These are phyloP conservation scores for Neoboletus brunneissimus DNA, from an alignment of 768 basidiomycete genomes.

Conservation along the genomic window DNA sequence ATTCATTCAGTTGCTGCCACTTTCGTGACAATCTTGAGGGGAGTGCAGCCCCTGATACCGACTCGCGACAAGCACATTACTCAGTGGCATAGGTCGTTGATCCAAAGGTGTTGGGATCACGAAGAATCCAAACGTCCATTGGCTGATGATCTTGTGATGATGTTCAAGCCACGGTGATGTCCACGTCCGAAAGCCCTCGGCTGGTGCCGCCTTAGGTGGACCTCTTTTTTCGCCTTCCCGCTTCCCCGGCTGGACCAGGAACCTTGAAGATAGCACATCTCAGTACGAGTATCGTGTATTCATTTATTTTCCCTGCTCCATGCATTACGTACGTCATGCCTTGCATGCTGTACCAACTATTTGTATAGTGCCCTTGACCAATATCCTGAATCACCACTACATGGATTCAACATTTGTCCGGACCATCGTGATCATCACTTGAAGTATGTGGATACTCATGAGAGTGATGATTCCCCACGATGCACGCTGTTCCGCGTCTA, in stretches of 20 bases:
- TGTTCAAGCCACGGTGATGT: background rate
- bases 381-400: background rate
- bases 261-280: background rate
- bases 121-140: slow-evolving; percentile 18
- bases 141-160: slow-evolving; percentile 5
- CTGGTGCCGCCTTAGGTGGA: too few relatives aligned
- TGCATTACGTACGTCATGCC: background rate
- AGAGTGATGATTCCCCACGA: background rate
- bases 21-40: background rate
- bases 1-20: background rate
- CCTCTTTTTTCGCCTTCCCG: background rate
- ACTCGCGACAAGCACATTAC: background rate
- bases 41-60: slow-evolving; percentile 15
- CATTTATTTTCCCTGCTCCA: background rate
- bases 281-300: background rate
- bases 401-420: background rate
- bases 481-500: background rate
- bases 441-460: background rate
- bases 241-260: background rate
- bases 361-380: too few relatives aligned
- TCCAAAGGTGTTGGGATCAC: slow-evolving; percentile 17
- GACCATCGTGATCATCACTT: background rate
- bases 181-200: background rate
- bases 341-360: background rate
- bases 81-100: slow-evolving; percentile 2